Percentiles rank a stretch among this genome's conserved stretches.
Evolutionary conservation across 805 yeast genomes (phyloP).

Genomic region (Candida bentonensis): DNA sequence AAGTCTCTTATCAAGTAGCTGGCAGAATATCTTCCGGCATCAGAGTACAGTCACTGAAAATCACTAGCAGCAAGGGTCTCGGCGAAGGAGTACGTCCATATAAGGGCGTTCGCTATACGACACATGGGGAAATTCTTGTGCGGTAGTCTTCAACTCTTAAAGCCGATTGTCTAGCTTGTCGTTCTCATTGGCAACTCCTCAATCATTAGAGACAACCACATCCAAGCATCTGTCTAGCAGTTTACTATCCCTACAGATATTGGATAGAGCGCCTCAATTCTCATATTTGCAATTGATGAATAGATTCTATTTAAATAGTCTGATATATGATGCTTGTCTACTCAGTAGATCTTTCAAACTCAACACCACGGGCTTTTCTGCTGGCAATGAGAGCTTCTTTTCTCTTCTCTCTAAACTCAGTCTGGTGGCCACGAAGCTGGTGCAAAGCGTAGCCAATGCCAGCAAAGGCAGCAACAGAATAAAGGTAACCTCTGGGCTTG

Average conservation of each 20-base stretch:
- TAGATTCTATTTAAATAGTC: neutral
- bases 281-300: neutral
- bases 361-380: constrained; percentile 18
- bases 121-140: constrained; percentile 45
- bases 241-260: too few species aligned
- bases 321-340: neutral
- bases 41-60: constrained; percentile 49
- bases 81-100: constrained; percentile 57
- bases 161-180: neutral
- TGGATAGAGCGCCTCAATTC: too few species aligned
- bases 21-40: constrained; percentile 29
- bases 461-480: constrained; percentile 19
- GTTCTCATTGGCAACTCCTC: too few species aligned
- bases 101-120: constrained; percentile 79
- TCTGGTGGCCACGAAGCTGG: constrained; percentile 16
- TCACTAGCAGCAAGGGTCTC: constrained; percentile 42
- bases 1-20: neutral
- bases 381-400: constrained; percentile 13
- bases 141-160: constrained; percentile 16
- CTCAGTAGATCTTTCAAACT: constrained; percentile 6
- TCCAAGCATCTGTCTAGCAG: too few species aligned
- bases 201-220: too few species aligned
- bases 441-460: constrained; percentile 20
- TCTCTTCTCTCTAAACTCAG: constrained; percentile 17
- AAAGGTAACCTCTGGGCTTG: constrained; percentile 20